Conservation (phyloP, 2,329 filamentous ascomycete genomes). For the Beauveria bassiana region DNA sequence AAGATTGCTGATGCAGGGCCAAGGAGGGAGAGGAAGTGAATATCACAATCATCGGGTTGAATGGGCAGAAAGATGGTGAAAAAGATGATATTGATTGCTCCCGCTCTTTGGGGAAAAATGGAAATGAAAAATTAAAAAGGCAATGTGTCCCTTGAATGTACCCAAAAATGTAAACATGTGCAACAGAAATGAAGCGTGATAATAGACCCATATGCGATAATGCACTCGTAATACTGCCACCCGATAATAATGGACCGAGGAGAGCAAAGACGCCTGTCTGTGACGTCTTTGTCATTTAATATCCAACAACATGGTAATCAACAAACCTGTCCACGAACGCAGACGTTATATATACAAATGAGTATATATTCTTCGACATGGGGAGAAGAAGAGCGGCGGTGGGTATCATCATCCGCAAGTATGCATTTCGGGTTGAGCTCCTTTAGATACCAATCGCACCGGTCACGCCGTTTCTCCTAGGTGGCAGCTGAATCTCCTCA, state of each 20-base stretch:
- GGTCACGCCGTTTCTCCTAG: slow-evolving; percentile 19
- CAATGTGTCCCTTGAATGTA: not conserved
- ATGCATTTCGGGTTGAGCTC: not conserved
- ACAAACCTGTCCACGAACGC: not conserved
- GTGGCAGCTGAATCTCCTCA: slow-evolving; percentile 46
- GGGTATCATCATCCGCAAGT: slow-evolving; percentile 3
- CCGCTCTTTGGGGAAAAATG: too few relatives aligned
- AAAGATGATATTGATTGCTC: too few relatives aligned
- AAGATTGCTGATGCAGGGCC: too few relatives aligned
- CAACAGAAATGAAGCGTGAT: not conserved
- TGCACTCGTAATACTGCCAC: not conserved
- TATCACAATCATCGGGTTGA: too few relatives aligned
- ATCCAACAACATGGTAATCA: not conserved
- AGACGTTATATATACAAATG: not conserved
- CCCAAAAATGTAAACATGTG: not conserved
- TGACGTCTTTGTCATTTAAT: not conserved
- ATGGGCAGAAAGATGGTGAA: too few relatives aligned
- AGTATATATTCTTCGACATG: not conserved
- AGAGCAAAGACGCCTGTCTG: not conserved
- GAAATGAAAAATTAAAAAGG: not conserved
- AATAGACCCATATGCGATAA: not conserved
- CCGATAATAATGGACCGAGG: not conserved
- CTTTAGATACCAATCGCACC: slow-evolving; percentile 14
- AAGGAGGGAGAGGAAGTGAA: too few relatives aligned
- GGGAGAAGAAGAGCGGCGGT: slow-evolving; percentile 16